Evolutionary conservation across 2,329 filamentous ascomycete genomes (phyloP), one percentile per base, ranked within the genome.

Genomic region (Sporothrix euskadiensis): DNA sequence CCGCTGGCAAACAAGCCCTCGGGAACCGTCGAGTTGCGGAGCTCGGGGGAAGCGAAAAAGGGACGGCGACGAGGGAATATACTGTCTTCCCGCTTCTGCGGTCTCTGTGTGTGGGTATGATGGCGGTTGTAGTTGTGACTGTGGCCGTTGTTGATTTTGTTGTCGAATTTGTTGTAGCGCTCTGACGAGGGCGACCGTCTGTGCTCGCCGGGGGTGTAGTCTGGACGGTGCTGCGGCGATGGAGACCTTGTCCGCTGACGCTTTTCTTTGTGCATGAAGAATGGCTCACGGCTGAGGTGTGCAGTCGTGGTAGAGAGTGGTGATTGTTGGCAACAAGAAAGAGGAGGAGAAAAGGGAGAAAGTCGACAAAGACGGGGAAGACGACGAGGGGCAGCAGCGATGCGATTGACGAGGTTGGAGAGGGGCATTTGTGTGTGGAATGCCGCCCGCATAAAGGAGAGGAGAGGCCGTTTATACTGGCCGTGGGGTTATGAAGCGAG

Each of bases 181-280:
- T 14, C 19, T 19, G 44, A 19, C 12, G 44, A 12, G 41, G 41
- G 41, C 41, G 9, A 44, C 41, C 41, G 41, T 12, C 12, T 14
- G 41, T 12, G 44, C 1, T 49, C 44, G 12, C 44, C 4, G 4
- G 44, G 44, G 14, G 44, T 49, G 14, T 16, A 49, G 14, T 49
- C 19, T 49, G 44, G 44, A 16, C 44, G 44, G 44, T 16, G 14
- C 44, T 16, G 44, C 30, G 65, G 26, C 26, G 71, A 44, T 41
- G 71, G 52, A 32, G 59, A 14, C 22, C 41, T 49, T 19, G 66
- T 65, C 49, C 73, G 73, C 73, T 74, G 69, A 39, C 73, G 72
- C 69, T 73, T 73, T 54, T 44, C 16, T 19, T 54, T 63, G 56
- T 47, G 72, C 72, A 71, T 73, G 26, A 32, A 66, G 30, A 22